Evolutionary conservation across 305 asterid genomes (phyloP).

Genomic region (Fraxinus velutina): DNA sequence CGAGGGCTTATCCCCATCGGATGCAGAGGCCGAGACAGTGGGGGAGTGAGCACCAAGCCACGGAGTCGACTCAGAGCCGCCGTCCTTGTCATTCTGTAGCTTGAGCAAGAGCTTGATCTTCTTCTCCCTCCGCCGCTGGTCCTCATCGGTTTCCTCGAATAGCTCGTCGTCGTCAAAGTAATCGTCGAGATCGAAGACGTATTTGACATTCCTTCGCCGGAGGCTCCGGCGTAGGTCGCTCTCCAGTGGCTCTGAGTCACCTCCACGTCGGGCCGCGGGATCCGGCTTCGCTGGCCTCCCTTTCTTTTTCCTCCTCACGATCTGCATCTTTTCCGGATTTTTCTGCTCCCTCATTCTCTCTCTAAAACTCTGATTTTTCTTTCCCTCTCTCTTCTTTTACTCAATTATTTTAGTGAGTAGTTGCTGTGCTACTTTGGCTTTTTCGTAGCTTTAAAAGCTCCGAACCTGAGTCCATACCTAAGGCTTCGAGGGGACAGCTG

Average conservation of each 20-base stretch:
- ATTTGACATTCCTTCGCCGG: conserved; percentile 85
- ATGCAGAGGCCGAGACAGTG: conserved; percentile 47
- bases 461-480: conserved; percentile 24
- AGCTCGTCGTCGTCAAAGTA: conserved; percentile 87
- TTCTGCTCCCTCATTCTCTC: conserved; percentile 30
- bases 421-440: conserved; percentile 26
- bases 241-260: conserved; percentile 28
- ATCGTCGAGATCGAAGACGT: conserved; percentile 88
- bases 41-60: conserved; percentile 57
- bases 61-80: conserved; percentile 40
- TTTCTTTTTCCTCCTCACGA: conserved; percentile 86
- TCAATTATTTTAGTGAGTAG: conserved; percentile 27
- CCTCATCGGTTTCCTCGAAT: conserved; percentile 60
- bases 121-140: conserved; percentile 65
- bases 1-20: conserved; percentile 47
- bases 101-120: conserved; percentile 66
- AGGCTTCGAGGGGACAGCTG: conserved; percentile 17
- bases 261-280: conserved; percentile 37
- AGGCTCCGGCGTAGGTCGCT: conserved; percentile 72
- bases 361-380: neutral
- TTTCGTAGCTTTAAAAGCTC: conserved; percentile 14
- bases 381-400: conserved; percentile 34
- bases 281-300: conserved; percentile 84
- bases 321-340: conserved; percentile 67
- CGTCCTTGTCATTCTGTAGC: conserved; percentile 34